Percentiles rank a stretch among this genome's conserved stretches.
Evolutionary conservation across 2,329 filamentous ascomycete genomes (phyloP).

Genomic region (Aspergillus sp.): DNA sequence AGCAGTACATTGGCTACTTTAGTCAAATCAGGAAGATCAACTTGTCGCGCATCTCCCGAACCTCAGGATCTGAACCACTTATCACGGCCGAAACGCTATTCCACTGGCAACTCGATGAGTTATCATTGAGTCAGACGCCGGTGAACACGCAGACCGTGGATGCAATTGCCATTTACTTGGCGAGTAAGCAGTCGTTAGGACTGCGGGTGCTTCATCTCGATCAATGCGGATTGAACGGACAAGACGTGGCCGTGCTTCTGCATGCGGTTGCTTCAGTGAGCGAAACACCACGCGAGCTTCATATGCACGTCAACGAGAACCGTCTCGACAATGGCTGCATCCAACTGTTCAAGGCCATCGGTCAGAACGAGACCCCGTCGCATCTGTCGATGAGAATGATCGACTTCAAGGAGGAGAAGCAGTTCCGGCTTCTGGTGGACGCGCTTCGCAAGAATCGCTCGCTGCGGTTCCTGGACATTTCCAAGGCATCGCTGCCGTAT

Average conservation of each 20-base stretch:
- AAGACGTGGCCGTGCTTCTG: slow-evolving; percentile 59
- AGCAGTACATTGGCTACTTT: slow-evolving; percentile 61
- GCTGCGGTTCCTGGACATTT: slow-evolving; percentile 60
- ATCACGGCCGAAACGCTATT: slow-evolving; percentile 59
- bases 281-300: slow-evolving; percentile 50
- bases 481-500: slow-evolving; percentile 61
- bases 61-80: slow-evolving; percentile 57
- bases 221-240: slow-evolving; percentile 59
- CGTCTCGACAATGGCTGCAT: slow-evolving; percentile 39
- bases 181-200: slow-evolving; percentile 53
- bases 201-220: slow-evolving; percentile 59
- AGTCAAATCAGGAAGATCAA: slow-evolving; percentile 60
- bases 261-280: slow-evolving; percentile 51
- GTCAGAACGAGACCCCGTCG: slow-evolving; percentile 52
- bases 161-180: slow-evolving; percentile 58
- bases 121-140: slow-evolving; percentile 57
- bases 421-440: slow-evolving; percentile 57
- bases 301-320: slow-evolving; percentile 61
- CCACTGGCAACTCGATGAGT: slow-evolving; percentile 60
- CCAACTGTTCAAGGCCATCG: slow-evolving; percentile 38
- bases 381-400: slow-evolving; percentile 61
- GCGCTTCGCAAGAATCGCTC: slow-evolving; percentile 58
- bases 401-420: slow-evolving; percentile 59
- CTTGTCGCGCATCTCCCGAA: slow-evolving; percentile 58
- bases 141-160: slow-evolving; percentile 59